These are phyloP conservation scores for Spathaspora boniae DNA, from an alignment of 805 yeast species.

Conservation along the genomic window DNA sequence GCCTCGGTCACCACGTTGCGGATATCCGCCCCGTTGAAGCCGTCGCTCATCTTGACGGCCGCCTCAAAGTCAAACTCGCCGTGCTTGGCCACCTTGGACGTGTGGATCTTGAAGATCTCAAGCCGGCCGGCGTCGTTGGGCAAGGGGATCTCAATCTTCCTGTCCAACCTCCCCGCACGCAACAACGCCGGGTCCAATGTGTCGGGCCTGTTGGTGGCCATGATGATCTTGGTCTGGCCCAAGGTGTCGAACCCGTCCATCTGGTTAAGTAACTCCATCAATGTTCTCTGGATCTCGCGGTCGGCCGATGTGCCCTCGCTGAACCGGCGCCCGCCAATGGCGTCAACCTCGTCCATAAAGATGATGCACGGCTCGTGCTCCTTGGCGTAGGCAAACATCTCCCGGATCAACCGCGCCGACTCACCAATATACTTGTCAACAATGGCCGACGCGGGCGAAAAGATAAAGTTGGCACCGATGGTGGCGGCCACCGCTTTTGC, in stretches of 20 bases:
- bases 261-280: slow-evolving; percentile 94
- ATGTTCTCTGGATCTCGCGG: slow-evolving; percentile 95
- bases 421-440: slow-evolving; percentile 98
- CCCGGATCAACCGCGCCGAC: slow-evolving; percentile 93
- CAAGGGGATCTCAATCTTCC: slow-evolving; percentile 91
- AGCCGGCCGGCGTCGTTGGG: slow-evolving; percentile 96
- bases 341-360: slow-evolving; percentile 98
- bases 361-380: slow-evolving; percentile 98
- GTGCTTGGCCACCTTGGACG: slow-evolving; percentile 75
- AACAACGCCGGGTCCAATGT: slow-evolving; percentile 95
- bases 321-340: slow-evolving; percentile 97
- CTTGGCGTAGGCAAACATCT: slow-evolving; percentile 96
- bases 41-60: slow-evolving; percentile 97
- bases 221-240: slow-evolving; percentile 95
- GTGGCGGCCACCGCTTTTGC: slow-evolving; percentile 99
- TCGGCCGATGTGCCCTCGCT: slow-evolving; percentile 98
- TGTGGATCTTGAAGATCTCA: slow-evolving; percentile 91
- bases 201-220: slow-evolving; percentile 99
- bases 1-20: slow-evolving; percentile 98
- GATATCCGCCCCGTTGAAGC: slow-evolving; percentile 97
- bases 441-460: slow-evolving; percentile 97
- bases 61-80: slow-evolving; percentile 98
- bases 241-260: slow-evolving; percentile 98
- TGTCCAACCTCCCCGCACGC: slow-evolving; percentile 96
- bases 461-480: slow-evolving; percentile 95